phyloP scores from a whole-genome alignment of 139 green algal species.

The Chlorella sp. region DNA sequence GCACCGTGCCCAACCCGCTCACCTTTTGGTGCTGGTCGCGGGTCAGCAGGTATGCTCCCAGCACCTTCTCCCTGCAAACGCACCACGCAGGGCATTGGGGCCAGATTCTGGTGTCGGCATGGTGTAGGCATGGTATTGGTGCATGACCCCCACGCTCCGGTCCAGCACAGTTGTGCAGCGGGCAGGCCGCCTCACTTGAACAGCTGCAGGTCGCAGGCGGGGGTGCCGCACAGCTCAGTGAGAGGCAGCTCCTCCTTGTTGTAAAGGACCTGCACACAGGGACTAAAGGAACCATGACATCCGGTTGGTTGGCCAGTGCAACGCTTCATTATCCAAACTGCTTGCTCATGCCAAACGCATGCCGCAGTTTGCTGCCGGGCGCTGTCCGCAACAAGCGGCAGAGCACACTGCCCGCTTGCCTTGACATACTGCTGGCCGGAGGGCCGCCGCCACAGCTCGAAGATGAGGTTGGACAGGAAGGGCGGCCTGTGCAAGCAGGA shows the following conservation, averaged over 20 bases:
- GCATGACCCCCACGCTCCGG: not conserved
- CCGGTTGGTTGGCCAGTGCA: too few relatives aligned
- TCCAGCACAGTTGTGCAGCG: too few relatives aligned
- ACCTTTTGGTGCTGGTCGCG: conserved; percentile 29
- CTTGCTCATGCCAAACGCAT: too few relatives aligned
- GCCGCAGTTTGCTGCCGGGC: too few relatives aligned
- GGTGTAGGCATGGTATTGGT: not conserved
- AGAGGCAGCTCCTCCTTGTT: conserved; percentile 67
- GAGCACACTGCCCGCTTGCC: not conserved
- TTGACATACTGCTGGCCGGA: conserved; percentile 40
- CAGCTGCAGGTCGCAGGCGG: conserved; percentile 37
- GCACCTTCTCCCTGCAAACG: conserved; percentile 41
- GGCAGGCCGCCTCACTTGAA: conserved; percentile 54
- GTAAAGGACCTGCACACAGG: conserved; percentile 62
- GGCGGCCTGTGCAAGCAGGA: conserved; percentile 40
- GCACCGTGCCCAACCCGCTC: too few relatives aligned
- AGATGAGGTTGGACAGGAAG: conserved; percentile 67
- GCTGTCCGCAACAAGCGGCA: not conserved
- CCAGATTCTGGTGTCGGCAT: too few relatives aligned
- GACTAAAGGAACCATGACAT: not conserved
- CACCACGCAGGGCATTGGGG: not conserved
- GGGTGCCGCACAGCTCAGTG: conserved; percentile 49
- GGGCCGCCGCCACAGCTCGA: conserved; percentile 76
- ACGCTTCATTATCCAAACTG: too few relatives aligned
- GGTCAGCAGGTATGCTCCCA: conserved; percentile 62